Conservation (phyloP, 345 rosid genomes). For the Corchorus capsularis region DNA sequence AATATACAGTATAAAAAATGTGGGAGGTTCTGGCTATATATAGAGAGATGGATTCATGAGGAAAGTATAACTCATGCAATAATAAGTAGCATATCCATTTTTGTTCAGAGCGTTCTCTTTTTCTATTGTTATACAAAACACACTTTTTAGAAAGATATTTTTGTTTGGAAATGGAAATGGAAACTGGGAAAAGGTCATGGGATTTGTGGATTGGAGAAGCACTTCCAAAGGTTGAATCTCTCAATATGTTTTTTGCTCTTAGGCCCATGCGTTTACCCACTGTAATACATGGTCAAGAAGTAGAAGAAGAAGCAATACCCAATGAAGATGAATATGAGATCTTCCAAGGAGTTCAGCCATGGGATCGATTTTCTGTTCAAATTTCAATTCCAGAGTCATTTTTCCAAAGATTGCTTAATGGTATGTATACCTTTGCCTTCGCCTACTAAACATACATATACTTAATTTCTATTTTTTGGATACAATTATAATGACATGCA, state of each 20-base stretch:
- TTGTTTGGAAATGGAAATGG: not conserved
- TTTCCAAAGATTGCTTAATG: not conserved
- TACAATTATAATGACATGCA: no score
- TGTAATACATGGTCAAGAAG: not conserved
- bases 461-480: no score
- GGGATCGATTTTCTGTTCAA: not conserved
- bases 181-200: not conserved
- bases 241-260: not conserved
- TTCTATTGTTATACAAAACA: no score
- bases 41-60: no score
- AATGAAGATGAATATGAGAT: not conserved
- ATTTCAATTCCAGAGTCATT: not conserved
- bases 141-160: no score
- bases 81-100: no score
- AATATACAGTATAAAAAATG: no score
- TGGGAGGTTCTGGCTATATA: no score
- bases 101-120: no score
- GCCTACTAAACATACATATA: no score
- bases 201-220: conserved; percentile 5
- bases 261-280: not conserved
- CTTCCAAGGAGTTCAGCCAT: not conserved
- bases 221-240: not conserved
- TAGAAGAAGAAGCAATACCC: not conserved
- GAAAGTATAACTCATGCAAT: no score
- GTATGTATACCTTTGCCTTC: not conserved